Evolutionary conservation across 192 early-diverging fungal genomes (phyloP), one percentile per base, ranked within the genome.

Genomic region (Umbelopsis ramanniana): DNA sequence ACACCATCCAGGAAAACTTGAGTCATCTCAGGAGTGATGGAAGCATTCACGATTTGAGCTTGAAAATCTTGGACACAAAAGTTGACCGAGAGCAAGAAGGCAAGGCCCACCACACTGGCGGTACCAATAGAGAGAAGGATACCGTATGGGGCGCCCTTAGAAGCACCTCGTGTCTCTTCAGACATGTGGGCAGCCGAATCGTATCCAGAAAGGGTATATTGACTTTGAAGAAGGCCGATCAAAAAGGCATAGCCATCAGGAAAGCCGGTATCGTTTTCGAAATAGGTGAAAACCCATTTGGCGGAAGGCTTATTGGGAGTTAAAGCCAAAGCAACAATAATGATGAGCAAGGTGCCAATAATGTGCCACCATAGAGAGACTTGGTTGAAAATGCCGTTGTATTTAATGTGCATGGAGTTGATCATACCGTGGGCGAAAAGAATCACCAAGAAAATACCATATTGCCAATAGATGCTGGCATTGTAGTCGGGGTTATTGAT

Each of bases 171-270:
- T 12, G 86, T 88, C 47, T 88, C 86, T 47, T 88, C 86, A 6
- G 83, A 82, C 85, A 86, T 76, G 47, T 81, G 79, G 6, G 79
- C 79, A 9, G 79, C 79, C 29, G 74, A 72, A 38, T 86, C 86
- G 67, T 83, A 88, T 45, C 86, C 86, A 3, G 86, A 88, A 21
- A 88, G 77, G 8, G 86, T 88, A 71, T 86, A 88, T 68, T 85
- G 85, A 37, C 80, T 84, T 54, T 83, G 82, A 4, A 88, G 69
- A 6, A 88, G 68, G 23, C 85, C 86, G 26, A 88, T 72, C 53
- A 85, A 76, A 46, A 85, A 83, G 46, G 80, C 83, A 63, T 88
- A 88, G 12, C 78, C 78, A 70, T 72, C 79, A 14, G 76, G 79
- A 67, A 84, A 88, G 5, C 86, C 86, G 2, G 86, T 86, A 66